A percentile compares a stretch with the other conserved stretches of the same genome.
phyloP scores from a whole-genome alignment of 179 eudicot genomes.

The Carnegiea gigantea region DNA sequence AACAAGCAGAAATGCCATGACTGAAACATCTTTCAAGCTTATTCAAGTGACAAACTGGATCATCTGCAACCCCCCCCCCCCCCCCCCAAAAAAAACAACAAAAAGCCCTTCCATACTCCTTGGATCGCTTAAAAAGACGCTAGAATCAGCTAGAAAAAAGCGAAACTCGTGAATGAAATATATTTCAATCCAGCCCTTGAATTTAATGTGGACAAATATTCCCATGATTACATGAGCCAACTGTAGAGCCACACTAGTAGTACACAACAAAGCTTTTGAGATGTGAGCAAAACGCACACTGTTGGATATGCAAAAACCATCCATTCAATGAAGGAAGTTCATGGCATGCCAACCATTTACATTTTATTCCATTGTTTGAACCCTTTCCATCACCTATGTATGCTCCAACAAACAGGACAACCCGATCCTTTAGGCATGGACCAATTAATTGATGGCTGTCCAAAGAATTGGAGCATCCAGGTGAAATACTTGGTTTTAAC shows the following conservation, averaged over 20 bases:
- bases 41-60: not conserved
- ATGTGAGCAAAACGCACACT: conserved; percentile 14
- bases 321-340: conserved; percentile 2
- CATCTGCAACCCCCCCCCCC: too few relatives aligned
- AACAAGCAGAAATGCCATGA: conserved; percentile 12
- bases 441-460: not conserved
- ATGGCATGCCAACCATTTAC: conserved; percentile 13
- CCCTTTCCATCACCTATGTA: not conserved
- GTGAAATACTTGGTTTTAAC: not conserved
- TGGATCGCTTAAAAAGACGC: too few relatives aligned
- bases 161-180: too few relatives aligned
- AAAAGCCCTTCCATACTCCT: too few relatives aligned
- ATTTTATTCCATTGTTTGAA: not conserved
- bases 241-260: not conserved
- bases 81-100: too few relatives aligned
- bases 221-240: not conserved
- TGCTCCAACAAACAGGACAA: conserved; percentile 3
- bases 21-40: not conserved
- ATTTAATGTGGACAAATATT: not conserved
- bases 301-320: conserved; percentile 12
- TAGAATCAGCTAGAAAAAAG: too few relatives aligned
- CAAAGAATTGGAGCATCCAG: not conserved
- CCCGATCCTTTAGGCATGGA: conserved; percentile 21
- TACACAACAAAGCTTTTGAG: conserved; percentile 12
- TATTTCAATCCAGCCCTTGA: too few relatives aligned